Percentiles rank a stretch among this genome's conserved stretches.
Evolutionary conservation across 2,329 filamentous ascomycete genomes (phyloP).

Genomic region (Epichloe sylvatica): DNA sequence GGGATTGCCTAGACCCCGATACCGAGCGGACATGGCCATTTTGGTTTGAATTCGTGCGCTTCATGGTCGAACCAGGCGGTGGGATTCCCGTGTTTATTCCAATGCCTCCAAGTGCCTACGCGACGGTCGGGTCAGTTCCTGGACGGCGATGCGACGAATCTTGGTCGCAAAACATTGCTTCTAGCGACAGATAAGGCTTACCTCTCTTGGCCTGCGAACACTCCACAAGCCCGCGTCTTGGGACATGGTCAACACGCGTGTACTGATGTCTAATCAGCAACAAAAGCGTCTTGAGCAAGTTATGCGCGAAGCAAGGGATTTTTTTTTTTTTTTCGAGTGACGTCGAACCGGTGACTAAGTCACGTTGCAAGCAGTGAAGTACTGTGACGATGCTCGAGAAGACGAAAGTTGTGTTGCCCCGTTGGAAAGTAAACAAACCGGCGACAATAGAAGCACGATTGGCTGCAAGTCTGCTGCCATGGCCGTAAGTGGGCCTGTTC

Average conservation of each 20-base stretch:
- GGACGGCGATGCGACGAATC: conserved; percentile 8
- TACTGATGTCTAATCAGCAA: background rate
- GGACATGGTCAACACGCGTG: conserved; percentile 45
- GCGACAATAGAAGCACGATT: conserved; percentile 12
- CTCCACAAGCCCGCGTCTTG: conserved; percentile 82
- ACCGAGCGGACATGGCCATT: conserved; percentile 68
- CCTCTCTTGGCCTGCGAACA: conserved; percentile 81
- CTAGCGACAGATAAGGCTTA: conserved; percentile 28
- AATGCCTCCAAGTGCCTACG: conserved; percentile 71
- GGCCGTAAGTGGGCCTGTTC: background rate
- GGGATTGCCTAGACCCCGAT: conserved; percentile 72
- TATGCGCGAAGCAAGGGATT: background rate
- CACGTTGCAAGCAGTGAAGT: background rate
- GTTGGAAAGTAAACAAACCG: conserved; percentile 30
- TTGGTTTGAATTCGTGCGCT: conserved; percentile 65
- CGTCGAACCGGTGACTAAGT: background rate
- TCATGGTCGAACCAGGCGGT: conserved; percentile 84
- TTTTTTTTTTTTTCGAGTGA: background rate
- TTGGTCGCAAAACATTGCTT: background rate
- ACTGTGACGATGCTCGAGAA: background rate
- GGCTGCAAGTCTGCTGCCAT: conserved; percentile 5
- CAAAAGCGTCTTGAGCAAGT: background rate
- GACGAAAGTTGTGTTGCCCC: conserved; percentile 24
- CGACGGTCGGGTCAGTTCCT: background rate
- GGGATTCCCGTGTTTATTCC: conserved; percentile 75